phyloP scores from a whole-genome alignment of 345 rosid species.

The Geranium brycei region DNA sequence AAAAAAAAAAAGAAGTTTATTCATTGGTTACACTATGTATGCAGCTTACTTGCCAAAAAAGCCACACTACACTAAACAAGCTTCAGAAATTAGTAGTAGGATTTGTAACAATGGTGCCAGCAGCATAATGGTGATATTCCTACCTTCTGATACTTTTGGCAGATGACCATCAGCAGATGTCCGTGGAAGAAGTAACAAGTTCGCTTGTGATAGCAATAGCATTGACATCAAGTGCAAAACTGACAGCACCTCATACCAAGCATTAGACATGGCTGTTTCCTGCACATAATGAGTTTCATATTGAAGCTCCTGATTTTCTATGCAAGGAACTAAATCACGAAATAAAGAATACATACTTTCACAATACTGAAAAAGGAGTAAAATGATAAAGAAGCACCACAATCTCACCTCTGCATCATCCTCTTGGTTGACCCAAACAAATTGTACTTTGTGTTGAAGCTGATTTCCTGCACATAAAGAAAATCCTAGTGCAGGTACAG shows the following conservation, averaged over 20 bases:
- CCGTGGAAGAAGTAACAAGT: constrained; percentile 82
- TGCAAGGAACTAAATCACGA: constrained; percentile 9
- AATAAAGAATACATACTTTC: not conserved
- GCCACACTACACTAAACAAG: too few species aligned
- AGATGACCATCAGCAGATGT: constrained; percentile 66
- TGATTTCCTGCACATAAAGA: constrained; percentile 43
- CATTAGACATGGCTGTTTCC: constrained; percentile 82
- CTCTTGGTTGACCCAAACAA: constrained; percentile 90
- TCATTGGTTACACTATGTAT: not conserved
- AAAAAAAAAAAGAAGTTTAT: too few species aligned
- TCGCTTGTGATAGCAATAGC: constrained; percentile 80
- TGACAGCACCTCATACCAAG: constrained; percentile 94
- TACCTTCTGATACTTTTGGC: constrained; percentile 91
- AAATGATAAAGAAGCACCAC: not conserved
- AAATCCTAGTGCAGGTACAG: not conserved
- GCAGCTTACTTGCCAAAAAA: not conserved
- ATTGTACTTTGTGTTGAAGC: constrained; percentile 62
- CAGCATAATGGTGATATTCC: constrained; percentile 3
- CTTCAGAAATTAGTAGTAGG: not conserved
- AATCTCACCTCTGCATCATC: constrained; percentile 75
- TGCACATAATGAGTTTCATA: constrained; percentile 23
- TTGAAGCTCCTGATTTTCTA: constrained; percentile 7
- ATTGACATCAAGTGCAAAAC: constrained; percentile 96
- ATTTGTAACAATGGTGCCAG: not conserved
- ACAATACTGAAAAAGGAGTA: not conserved